Conservation (phyloP, 2,329 filamentous ascomycete species). For the Paramyrothecium roridum region DNA sequence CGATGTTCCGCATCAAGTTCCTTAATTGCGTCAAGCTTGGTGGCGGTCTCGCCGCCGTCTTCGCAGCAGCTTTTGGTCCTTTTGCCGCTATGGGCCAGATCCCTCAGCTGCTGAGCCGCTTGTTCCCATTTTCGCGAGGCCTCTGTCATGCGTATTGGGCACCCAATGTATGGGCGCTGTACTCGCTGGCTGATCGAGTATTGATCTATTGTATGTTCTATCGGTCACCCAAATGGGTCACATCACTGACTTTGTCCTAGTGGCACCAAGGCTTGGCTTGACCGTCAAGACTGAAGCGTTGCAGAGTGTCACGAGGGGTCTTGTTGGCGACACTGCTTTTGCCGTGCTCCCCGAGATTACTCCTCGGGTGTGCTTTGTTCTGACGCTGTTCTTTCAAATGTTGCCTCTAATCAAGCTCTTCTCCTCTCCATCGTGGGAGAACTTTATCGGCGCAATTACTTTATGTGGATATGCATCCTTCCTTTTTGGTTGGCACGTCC, state of each 20-base stretch:
- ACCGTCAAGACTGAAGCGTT: slow-evolving; percentile 70
- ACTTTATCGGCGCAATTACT: slow-evolving; percentile 84
- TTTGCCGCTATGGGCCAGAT: slow-evolving; percentile 81
- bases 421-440: slow-evolving; percentile 76
- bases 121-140: slow-evolving; percentile 93
- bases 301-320: slow-evolving; percentile 84
- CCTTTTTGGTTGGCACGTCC: slow-evolving; percentile 97
- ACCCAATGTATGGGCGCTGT: slow-evolving; percentile 94
- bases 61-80: slow-evolving; percentile 82
- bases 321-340: slow-evolving; percentile 92
- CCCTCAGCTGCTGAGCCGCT: slow-evolving; percentile 73
- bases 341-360: slow-evolving; percentile 87
- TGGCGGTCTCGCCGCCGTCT: slow-evolving; percentile 65
- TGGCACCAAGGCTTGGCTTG: slow-evolving; percentile 78
- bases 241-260: slow-evolving; percentile 37
- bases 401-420: slow-evolving; percentile 83
- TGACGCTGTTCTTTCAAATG: slow-evolving; percentile 80
- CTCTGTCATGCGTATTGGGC: slow-evolving; percentile 99
- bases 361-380: slow-evolving; percentile 72
- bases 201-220: slow-evolving; percentile 69
- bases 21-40: slow-evolving; percentile 83
- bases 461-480: slow-evolving; percentile 96
- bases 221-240: neutral
- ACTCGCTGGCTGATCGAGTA: slow-evolving; percentile 83
- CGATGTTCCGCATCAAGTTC: slow-evolving; percentile 72